Conservation (phyloP, 169 alveolate species). For the Cryptosporidium canis region DNA sequence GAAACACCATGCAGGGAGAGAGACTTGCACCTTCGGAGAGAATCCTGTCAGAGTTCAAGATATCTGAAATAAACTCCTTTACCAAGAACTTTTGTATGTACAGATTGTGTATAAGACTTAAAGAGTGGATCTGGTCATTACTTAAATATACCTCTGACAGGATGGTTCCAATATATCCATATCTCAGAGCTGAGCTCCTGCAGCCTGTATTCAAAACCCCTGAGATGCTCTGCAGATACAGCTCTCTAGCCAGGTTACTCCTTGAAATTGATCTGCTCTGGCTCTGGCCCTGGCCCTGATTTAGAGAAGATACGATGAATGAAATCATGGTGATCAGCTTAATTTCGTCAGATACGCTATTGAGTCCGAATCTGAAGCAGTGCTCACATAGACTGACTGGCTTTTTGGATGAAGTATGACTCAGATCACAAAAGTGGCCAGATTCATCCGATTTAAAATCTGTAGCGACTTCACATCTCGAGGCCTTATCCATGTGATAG, state of each 20-base stretch:
- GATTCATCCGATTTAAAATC: neutral
- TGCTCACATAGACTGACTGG: neutral
- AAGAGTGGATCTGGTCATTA: neutral
- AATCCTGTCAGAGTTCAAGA: neutral
- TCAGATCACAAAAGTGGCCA: neutral
- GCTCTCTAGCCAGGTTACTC: neutral
- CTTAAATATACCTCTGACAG: neutral
- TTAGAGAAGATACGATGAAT: neutral
- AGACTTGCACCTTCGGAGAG: neutral
- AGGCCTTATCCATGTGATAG: neutral
- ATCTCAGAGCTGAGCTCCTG: neutral
- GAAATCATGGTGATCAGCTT: conserved; percentile 5
- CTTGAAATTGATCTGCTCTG: neutral
- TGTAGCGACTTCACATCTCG: neutral
- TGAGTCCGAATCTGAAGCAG: conserved; percentile 38
- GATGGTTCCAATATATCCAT: conserved; percentile 16
- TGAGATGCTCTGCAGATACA: conserved; percentile 14
- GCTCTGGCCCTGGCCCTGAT: neutral
- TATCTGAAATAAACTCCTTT: neutral
- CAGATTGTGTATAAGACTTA: conserved; percentile 7
- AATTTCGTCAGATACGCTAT: neutral
- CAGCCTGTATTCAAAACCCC: neutral
- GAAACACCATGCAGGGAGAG: neutral
- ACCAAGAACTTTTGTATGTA: conserved; percentile 24
- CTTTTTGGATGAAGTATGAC: neutral